These are phyloP conservation scores for Lojkania enalia DNA, from an alignment of 2,329 filamentous ascomycete genomes.

Conservation along the genomic window DNA sequence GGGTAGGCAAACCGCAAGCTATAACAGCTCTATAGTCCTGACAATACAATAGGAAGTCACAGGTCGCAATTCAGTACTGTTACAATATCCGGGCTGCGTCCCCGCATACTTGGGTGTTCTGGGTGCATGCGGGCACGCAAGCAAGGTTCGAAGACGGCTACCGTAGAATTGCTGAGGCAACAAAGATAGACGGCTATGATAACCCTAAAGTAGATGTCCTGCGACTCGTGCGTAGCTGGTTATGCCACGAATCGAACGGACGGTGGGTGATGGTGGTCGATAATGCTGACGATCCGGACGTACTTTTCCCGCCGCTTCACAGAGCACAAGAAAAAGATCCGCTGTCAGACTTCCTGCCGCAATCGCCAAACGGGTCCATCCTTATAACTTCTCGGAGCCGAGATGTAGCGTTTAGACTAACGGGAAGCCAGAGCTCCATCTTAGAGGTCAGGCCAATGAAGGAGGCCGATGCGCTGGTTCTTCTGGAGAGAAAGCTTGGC, in stretches of 20 bases:
- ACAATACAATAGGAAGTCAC: conserved; percentile 20
- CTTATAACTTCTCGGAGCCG: conserved; percentile 6
- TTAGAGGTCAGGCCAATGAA: conserved; percentile 7
- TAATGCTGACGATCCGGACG: conserved; percentile 15
- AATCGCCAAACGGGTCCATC: conserved; percentile 3
- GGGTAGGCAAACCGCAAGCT: neutral
- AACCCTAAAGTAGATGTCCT: conserved; percentile 15
- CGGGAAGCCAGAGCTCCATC: neutral
- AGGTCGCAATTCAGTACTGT: conserved; percentile 25
- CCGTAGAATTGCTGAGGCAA: conserved; percentile 9
- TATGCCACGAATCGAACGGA: conserved; percentile 9
- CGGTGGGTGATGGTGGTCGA: conserved; percentile 20
- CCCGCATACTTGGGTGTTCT: conserved; percentile 12
- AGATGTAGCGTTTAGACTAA: neutral
- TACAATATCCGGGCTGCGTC: conserved; percentile 5
- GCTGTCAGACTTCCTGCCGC: conserved; percentile 3
- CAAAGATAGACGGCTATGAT: conserved; percentile 10
- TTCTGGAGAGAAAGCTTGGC: too few species aligned
- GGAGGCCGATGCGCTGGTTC: neutral
- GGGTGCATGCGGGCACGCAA: conserved; percentile 15
- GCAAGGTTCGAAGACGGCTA: conserved; percentile 16
- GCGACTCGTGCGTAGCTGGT: conserved; percentile 13
- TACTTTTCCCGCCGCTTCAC: conserved; percentile 1
- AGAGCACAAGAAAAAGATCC: neutral
- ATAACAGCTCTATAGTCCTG: neutral